These are phyloP conservation scores for Durotheca rogersii DNA, from an alignment of 495 filamentous ascomycete species.

Conservation along the genomic window DNA sequence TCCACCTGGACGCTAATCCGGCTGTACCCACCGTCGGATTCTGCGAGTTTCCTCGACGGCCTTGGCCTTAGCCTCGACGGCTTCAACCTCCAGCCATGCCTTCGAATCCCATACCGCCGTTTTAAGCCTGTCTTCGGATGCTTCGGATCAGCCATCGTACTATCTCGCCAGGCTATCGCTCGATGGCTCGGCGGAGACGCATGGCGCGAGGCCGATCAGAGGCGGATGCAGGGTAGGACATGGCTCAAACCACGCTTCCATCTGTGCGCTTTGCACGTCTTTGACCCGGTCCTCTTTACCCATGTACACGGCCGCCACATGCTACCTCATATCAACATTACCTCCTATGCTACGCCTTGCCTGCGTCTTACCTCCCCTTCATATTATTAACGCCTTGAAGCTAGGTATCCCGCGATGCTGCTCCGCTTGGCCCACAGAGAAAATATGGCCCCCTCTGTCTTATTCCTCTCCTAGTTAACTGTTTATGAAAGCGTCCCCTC, in stretches of 20 bases:
- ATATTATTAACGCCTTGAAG: no score
- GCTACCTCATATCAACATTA: no score
- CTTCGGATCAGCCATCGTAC: constrained; percentile 30
- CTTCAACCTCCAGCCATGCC: constrained; percentile 10
- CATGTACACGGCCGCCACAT: no score
- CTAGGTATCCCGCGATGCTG: no score
- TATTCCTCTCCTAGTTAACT: constrained; percentile 16
- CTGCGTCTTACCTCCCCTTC: no score
- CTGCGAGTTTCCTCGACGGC: constrained; percentile 7
- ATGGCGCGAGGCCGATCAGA: constrained; percentile 24
- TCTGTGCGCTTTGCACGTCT: no score
- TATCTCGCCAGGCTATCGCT: constrained; percentile 27
- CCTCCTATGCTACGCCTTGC: no score
- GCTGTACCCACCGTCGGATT: neutral
- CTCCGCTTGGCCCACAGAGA: no score
- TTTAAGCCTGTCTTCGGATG: constrained; percentile 21
- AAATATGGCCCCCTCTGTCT: constrained; percentile 6
- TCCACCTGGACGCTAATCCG: no score
- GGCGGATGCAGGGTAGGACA: constrained; percentile 14
- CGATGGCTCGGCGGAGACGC: constrained; percentile 21
- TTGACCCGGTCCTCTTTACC: no score
- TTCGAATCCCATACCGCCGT: constrained; percentile 15
- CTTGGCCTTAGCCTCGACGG: constrained; percentile 14
- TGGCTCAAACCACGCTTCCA: no score
- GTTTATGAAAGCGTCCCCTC: constrained; percentile 10